phyloP scores from a whole-genome alignment of 2,329 filamentous ascomycete species.

The Ascochyta koolunga region DNA sequence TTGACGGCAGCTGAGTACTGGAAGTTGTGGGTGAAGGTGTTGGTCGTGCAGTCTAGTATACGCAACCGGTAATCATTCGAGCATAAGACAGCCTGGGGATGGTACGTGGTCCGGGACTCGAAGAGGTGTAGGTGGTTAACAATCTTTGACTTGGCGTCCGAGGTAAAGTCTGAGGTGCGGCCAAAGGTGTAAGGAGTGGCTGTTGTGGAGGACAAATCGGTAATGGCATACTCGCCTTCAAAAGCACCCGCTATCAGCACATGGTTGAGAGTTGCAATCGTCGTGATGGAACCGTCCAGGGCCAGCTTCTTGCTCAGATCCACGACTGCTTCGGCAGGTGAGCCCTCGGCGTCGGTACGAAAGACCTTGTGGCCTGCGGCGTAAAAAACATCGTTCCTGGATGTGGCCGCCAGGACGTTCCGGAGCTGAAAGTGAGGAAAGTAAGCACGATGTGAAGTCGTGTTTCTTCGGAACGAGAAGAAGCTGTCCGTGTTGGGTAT shows the following conservation, averaged over 20 bases:
- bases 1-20: conserved; percentile 70
- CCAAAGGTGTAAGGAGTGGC: conserved; percentile 50
- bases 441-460: conserved; percentile 56
- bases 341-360: conserved; percentile 56
- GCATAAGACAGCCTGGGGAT: conserved; percentile 60
- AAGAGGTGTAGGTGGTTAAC: conserved; percentile 65
- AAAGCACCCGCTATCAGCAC: conserved; percentile 63
- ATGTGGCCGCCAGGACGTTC: conserved; percentile 61
- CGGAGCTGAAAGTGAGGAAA: conserved; percentile 66
- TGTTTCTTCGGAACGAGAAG: conserved; percentile 57
- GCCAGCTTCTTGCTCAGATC: conserved; percentile 54
- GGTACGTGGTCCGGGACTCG: conserved; percentile 54
- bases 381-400: conserved; percentile 63
- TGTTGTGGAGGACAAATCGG: conserved; percentile 47
- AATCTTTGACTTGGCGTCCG: conserved; percentile 58
- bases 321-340: conserved; percentile 52
- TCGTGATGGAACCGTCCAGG: conserved; percentile 56
- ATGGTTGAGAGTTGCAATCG: conserved; percentile 57
- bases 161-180: conserved; percentile 56
- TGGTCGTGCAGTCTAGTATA: conserved; percentile 61
- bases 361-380: conserved; percentile 55
- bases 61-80: conserved; percentile 64
- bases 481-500: conserved; percentile 52
- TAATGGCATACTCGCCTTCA: conserved; percentile 62
- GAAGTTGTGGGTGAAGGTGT: conserved; percentile 63